phyloP scores from a whole-genome alignment of 2,329 filamentous ascomycete species.

The Nothophoma quercina region DNA sequence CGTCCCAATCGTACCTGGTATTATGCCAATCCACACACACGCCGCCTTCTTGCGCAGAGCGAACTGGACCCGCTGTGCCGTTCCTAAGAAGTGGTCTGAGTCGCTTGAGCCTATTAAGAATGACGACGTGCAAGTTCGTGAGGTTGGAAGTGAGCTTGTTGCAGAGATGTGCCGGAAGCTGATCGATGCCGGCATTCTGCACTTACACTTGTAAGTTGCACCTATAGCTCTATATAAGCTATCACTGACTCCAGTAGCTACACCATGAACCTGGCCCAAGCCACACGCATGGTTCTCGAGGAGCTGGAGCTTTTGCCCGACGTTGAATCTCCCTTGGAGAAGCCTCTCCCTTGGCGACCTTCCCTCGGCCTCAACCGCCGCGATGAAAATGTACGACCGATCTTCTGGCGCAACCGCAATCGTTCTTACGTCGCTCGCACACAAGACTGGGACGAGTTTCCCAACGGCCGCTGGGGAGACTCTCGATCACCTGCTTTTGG shows the following conservation, averaged over 20 bases:
- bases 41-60: slow-evolving; percentile 89
- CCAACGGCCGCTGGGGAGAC: slow-evolving; percentile 98
- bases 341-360: slow-evolving; percentile 94
- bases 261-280: slow-evolving; percentile 97
- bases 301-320: slow-evolving; percentile 85
- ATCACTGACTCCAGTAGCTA: slow-evolving; percentile 62
- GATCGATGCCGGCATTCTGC: slow-evolving; percentile 79
- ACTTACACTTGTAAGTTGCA: slow-evolving; percentile 79
- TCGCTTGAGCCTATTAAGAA: slow-evolving; percentile 93
- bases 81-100: slow-evolving; percentile 82
- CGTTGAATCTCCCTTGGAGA: slow-evolving; percentile 78
- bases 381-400: slow-evolving; percentile 94
- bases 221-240: neutral
- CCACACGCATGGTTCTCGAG: slow-evolving; percentile 91
- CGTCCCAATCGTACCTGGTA: slow-evolving; percentile 83
- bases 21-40: slow-evolving; percentile 95
- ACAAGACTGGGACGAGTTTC: slow-evolving; percentile 98
- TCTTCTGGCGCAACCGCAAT: slow-evolving; percentile 98
- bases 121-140: slow-evolving; percentile 89
- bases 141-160: slow-evolving; percentile 85
- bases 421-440: slow-evolving; percentile 95
- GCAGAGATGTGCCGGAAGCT: slow-evolving; percentile 90
- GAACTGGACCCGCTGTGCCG: slow-evolving; percentile 86
- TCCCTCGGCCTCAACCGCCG: slow-evolving; percentile 88
- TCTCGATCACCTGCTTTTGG: slow-evolving; percentile 95